A percentile compares a stretch with the other conserved stretches of the same genome.
These are phyloP conservation scores for Clavariopsis aquatica DNA, from an alignment of 495 filamentous ascomycete species.

Conservation along the genomic window DNA sequence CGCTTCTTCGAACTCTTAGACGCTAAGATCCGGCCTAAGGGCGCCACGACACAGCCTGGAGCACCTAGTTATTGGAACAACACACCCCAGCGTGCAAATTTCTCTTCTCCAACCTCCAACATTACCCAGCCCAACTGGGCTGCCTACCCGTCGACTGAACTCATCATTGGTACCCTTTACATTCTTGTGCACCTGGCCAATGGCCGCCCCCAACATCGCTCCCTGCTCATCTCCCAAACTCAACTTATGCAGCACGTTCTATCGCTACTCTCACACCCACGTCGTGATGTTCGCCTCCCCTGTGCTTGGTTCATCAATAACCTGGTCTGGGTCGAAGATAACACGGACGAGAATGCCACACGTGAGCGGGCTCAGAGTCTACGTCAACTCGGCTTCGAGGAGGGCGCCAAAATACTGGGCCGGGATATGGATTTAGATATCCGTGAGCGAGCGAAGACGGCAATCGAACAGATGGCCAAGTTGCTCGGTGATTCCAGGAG, in stretches of 20 bases:
- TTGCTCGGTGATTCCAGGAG: constrained; percentile 33
- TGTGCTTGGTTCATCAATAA: constrained; percentile 83
- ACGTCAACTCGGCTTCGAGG: constrained; percentile 67
- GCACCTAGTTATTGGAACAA: constrained; percentile 19
- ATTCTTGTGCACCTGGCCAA: constrained; percentile 86
- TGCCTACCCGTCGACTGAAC: constrained; percentile 52
- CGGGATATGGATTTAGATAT: constrained; percentile 81
- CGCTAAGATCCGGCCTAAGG: constrained; percentile 59
- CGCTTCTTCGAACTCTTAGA: constrained; percentile 74
- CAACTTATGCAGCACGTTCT: constrained; percentile 55
- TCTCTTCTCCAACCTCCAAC: constrained; percentile 5
- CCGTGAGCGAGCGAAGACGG: constrained; percentile 78
- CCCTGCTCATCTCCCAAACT: constrained; percentile 68
- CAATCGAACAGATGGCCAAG: constrained; percentile 62
- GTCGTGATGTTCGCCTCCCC: constrained; percentile 68
- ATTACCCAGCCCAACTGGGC: constrained; percentile 21
- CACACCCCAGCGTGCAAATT: neutral
- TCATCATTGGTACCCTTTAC: constrained; percentile 71
- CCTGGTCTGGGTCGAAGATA: constrained; percentile 76
- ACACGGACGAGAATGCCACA: constrained; percentile 61
- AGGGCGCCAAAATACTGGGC: constrained; percentile 62
- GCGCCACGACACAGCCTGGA: neutral
- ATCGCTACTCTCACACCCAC: constrained; percentile 65
- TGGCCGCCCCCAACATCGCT: constrained; percentile 71
- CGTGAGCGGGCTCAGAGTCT: constrained; percentile 66